A percentile compares a stretch with the other conserved stretches of the same genome.
These are phyloP conservation scores for Nelumbo lutea DNA, from an alignment of 164 flowering plant genomes.

Conservation along the genomic window DNA sequence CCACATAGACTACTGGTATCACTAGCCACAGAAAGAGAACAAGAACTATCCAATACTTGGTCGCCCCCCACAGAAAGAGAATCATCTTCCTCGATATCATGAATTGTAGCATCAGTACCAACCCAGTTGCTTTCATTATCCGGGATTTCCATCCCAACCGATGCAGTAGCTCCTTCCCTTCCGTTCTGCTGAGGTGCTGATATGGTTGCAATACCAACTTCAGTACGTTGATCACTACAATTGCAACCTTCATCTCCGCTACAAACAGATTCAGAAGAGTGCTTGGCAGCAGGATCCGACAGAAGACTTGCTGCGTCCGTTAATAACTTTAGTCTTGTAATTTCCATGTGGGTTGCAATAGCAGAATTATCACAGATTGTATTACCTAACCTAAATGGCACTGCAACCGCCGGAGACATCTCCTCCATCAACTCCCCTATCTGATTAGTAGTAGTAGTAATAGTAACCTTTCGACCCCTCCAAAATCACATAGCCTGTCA, in stretches of 20 bases:
- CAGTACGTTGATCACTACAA: slow-evolving; percentile 5
- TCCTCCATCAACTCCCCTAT: slow-evolving; percentile 48
- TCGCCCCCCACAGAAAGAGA: slow-evolving; percentile 48
- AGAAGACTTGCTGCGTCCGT: slow-evolving; percentile 35
- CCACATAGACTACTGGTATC: slow-evolving; percentile 65
- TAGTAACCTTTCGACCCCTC: slow-evolving; percentile 10
- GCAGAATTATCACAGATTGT: slow-evolving; percentile 32
- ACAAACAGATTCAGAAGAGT: slow-evolving; percentile 14
- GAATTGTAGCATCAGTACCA: slow-evolving; percentile 21
- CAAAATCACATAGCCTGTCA: slow-evolving; percentile 20
- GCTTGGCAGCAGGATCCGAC: slow-evolving; percentile 21
- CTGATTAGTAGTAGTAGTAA: slow-evolving; percentile 1
- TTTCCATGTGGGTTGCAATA: slow-evolving; percentile 25
- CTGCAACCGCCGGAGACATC: slow-evolving; percentile 38
- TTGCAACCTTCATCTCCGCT: slow-evolving; percentile 14
- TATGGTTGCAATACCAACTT: slow-evolving; percentile 4
- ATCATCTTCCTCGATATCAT: slow-evolving; percentile 59
- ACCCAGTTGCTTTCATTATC: slow-evolving; percentile 30
- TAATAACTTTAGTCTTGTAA: slow-evolving; percentile 39
- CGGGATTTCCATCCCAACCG: slow-evolving; percentile 26
- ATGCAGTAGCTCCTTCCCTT: slow-evolving; percentile 17
- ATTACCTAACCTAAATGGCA: slow-evolving; percentile 41
- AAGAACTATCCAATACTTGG: slow-evolving; percentile 44
- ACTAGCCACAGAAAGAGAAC: slow-evolving; percentile 62
- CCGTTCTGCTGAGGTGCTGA: slow-evolving; percentile 5